Conservation (phyloP, 306 rosid species). For the Dalbergia cultrata region DNA sequence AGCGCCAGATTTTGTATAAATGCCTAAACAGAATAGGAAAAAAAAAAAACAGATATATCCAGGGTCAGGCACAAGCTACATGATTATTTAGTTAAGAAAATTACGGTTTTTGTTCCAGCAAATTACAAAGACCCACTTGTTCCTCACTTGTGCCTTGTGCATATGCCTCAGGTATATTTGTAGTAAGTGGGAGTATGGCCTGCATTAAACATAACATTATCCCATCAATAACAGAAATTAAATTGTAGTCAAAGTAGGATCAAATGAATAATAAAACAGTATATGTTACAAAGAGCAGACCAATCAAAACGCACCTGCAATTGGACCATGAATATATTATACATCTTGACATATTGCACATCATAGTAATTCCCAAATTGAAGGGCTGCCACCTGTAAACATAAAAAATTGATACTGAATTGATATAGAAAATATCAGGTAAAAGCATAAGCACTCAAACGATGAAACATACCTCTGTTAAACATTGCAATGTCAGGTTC, state of each 20-base stretch:
- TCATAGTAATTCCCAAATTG: constrained; percentile 82
- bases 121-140: constrained; percentile 61
- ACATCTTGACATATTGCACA: constrained; percentile 86
- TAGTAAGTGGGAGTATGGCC: constrained; percentile 78
- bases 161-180: constrained; percentile 95
- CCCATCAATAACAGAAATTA: constrained; percentile 32
- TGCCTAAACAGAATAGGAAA: constrained; percentile 56
- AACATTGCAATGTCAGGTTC: constrained; percentile 88
- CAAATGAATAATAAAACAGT: constrained; percentile 13
- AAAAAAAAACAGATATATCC: neutral
- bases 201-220: constrained; percentile 37
- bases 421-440: constrained; percentile 13
- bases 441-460: constrained; percentile 14
- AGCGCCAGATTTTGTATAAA: constrained; percentile 95
- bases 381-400: constrained; percentile 87
- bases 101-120: neutral
- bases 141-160: constrained; percentile 87
- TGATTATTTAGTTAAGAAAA: constrained; percentile 11
- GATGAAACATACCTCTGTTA: constrained; percentile 76
- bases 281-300: neutral
- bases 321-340: constrained; percentile 86
- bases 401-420: constrained; percentile 23
- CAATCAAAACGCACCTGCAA: constrained; percentile 74
- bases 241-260: neutral
- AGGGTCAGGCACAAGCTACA: constrained; percentile 27